phyloP scores from a whole-genome alignment of 495 filamentous ascomycete genomes.

The Neurospora sublineolata region DNA sequence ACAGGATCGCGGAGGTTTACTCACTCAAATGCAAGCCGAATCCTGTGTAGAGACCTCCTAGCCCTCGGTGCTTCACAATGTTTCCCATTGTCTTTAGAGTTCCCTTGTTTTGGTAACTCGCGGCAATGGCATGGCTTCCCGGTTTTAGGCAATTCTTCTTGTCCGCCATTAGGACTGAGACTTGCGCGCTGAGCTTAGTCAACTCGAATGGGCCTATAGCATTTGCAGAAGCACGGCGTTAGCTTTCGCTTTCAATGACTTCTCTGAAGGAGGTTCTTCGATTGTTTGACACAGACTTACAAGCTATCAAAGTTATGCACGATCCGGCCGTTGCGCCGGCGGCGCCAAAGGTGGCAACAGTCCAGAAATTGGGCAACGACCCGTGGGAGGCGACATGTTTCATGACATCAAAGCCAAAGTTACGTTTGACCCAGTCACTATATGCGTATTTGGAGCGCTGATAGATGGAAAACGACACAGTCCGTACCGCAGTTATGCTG shows the following conservation, averaged over 20 bases:
- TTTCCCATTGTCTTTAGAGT: conserved; percentile 69
- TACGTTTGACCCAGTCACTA: conserved; percentile 49
- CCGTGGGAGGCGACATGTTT: conserved; percentile 58
- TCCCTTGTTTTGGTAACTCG: conserved; percentile 67
- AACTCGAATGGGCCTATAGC: conserved; percentile 76
- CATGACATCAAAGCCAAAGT: conserved; percentile 60
- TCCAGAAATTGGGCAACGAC: conserved; percentile 55
- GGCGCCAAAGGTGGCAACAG: conserved; percentile 61
- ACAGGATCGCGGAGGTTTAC: conserved; percentile 12
- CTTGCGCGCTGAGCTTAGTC: conserved; percentile 81
- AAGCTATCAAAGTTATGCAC: conserved; percentile 72
- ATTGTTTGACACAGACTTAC: conserved; percentile 38
- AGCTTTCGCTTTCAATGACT: background rate
- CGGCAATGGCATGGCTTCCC: conserved; percentile 44
- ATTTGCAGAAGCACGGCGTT: background rate
- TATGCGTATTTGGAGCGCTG: conserved; percentile 70
- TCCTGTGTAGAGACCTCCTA: conserved; percentile 74
- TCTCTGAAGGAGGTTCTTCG: background rate
- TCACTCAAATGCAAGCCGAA: conserved; percentile 71
- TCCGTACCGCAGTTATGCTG: conserved; percentile 81
- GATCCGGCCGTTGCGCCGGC: conserved; percentile 73
- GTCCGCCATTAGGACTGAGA: conserved; percentile 74
- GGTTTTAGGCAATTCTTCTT: conserved; percentile 42
- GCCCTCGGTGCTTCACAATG: conserved; percentile 67
- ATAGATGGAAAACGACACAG: conserved; percentile 89